Evolutionary conservation across 805 yeast genomes (phyloP), one percentile per base, ranked within the genome.

Genomic region (Myxozyma udenii): DNA sequence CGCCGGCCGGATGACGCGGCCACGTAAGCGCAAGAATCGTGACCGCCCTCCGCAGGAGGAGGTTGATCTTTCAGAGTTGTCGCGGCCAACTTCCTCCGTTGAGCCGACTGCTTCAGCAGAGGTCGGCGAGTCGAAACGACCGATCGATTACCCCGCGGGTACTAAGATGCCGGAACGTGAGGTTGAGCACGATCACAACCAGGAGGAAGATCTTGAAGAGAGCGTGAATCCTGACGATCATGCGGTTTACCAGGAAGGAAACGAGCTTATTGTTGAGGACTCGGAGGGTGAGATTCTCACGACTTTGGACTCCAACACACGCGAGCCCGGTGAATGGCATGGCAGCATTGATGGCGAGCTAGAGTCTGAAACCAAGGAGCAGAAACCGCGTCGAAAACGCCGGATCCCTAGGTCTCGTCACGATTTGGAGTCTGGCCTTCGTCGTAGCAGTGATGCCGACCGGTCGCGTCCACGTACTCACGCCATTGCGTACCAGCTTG

Each of bases 401-500:
- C 36, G 23, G 24, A 36, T 16, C 26, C 18, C 19, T 44, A 33
- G 18, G 22, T 24, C 19, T 30, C 23, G 14, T 38, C 23, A 19
- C 14, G 41, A 11, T n/a, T 32, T 32, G 18, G 39, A 25, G 21
- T 36, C 22, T 36, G 50, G 39, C 7, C 18, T 21, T 21, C 30
- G 32, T 21, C 47, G 23, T 21, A 9, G 21, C 14, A 3, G 39
- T 25, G 16, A n/a, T 19, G 21, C 41, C 12, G 19, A 18, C 18
- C 39, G 7, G 23, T 16, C 44, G 22, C 30, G 28, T 12, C 7
- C 39, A 7, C 59, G 61, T 37, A 55, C 55, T 28, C 71, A 70
- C 65, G 81, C 71, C 61, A 80, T 72, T 68, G 98, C 96, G 1
- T 91, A 83, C 68, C 85, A 84, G 67, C 74, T 87, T 37, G 93